Conservation (phyloP, 2,329 filamentous ascomycete species). For the Ceratocystis albifundus region DNA sequence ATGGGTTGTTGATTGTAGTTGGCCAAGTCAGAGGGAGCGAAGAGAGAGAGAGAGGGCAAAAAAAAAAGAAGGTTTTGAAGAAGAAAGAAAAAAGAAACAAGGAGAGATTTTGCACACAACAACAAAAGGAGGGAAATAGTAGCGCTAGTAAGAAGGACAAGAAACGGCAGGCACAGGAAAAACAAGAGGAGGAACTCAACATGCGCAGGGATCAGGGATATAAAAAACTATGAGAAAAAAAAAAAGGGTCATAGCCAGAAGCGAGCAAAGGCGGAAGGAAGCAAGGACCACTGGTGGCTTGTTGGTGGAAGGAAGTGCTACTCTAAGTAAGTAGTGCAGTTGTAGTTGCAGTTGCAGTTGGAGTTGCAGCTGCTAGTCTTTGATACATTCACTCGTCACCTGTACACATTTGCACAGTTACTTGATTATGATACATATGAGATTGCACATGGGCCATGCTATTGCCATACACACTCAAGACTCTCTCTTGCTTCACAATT, state of each 20-base stretch:
- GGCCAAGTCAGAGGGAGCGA: constrained; percentile 1
- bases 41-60: too few relatives aligned
- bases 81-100: neutral
- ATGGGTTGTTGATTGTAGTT: neutral
- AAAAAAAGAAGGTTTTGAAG: neutral
- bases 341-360: too few relatives aligned
- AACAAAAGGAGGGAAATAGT: constrained; percentile 15
- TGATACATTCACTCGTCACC: neutral
- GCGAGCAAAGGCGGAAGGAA: constrained; percentile 5
- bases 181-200: neutral
- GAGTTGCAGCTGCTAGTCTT: neutral
- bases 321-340: neutral
- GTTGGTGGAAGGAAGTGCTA: too few relatives aligned
- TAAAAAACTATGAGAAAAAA: neutral
- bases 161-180: neutral
- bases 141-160: constrained; percentile 1
- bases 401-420: too few relatives aligned
- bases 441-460: too few relatives aligned
- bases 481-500: too few relatives aligned
- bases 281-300: neutral
- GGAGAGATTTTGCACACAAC: constrained; percentile 3
- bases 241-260: constrained; percentile 11
- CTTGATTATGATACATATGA: too few relatives aligned
- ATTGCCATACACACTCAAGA: too few relatives aligned
- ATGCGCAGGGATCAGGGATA: constrained; percentile 4